Percentiles rank a stretch among this genome's conserved stretches.
phyloP scores from a whole-genome alignment of 2,329 filamentous ascomycete species.

The Volutella citrinella region DNA sequence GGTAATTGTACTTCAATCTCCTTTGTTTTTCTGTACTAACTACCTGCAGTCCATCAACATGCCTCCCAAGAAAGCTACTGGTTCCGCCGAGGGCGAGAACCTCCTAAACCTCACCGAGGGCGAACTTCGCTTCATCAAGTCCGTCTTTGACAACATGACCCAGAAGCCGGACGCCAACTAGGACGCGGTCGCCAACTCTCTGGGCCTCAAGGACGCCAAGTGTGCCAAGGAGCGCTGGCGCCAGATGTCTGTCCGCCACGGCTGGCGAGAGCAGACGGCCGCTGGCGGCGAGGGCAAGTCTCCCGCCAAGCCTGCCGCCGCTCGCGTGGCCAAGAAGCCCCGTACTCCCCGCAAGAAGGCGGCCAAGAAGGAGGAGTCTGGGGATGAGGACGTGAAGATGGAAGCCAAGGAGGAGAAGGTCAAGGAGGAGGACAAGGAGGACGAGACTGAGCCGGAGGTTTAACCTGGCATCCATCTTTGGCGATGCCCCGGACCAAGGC shows the following conservation, averaged over 20 bases:
- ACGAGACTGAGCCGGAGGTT: conserved; percentile 10
- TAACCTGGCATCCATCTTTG: too few species aligned
- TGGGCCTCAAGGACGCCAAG: conserved; percentile 39
- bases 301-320: conserved; percentile 27
- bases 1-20: too few species aligned
- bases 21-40: too few species aligned
- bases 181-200: conserved; percentile 32
- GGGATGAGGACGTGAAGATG: conserved; percentile 19
- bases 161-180: conserved; percentile 40
- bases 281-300: conserved; percentile 6
- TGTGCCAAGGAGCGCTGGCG: conserved; percentile 42
- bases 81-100: conserved; percentile 15
- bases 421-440: conserved; percentile 21
- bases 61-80: conserved; percentile 30
- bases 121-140: conserved; percentile 39
- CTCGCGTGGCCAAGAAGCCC: conserved; percentile 25
- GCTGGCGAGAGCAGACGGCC: conserved; percentile 31
- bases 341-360: conserved; percentile 28
- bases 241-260: conserved; percentile 38
- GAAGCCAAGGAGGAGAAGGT: conserved; percentile 15
- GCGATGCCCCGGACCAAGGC: too few species aligned
- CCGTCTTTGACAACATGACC: conserved; percentile 40
- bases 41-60: conserved; percentile 20
- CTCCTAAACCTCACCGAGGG: conserved; percentile 28
- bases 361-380: conserved; percentile 10